Base-by-base conservation (phyloP, 495 filamentous ascomycete genomes). In the Aspergillus nidulans region DNA sequence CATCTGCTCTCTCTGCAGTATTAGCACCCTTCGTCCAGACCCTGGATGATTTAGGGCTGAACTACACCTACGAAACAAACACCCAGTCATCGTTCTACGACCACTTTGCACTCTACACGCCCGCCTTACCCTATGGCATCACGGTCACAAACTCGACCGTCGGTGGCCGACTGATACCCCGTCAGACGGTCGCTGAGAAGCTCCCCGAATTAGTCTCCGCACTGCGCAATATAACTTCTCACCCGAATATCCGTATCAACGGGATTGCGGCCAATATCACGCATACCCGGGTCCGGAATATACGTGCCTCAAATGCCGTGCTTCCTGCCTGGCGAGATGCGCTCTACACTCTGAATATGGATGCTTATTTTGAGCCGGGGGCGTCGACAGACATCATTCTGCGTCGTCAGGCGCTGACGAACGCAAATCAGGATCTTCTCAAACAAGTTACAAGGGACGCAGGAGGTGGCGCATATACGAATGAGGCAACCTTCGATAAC, bases 161-260 rank as follows among this genome's bases (percentile, higher is more conserved):
- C 48, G 81, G 81, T 15, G 80, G 81, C 9, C 72, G 84, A 3
- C 69, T 85, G 6, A 76, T 85, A 41, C 81, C 82, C 5, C 68
- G 69, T 15, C 38, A 55, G 15, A 63, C 76, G 0, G 69, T 79
- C 21, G 58, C 68, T 1, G 49, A 57, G 6, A 76, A 77, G 44
- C 23, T 32, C 21, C 5, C 20, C 2, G 25, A 15, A 0, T n/a
- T 53, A 4, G 34, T 53, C 2, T 2, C 20, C 5, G 39, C 39
- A 1, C 34, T 44, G 36, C 10, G 16, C 9, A 16, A 1, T 7
- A 34, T 44, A 77, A 69, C 59, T 6, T 3, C 16, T 3, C 58
- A 64, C 8, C 68, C 68, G 24, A 63, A 71, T 0, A 59, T 67
- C 26, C 59, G 67, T 2, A 69, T 76, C 34, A 74, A 77, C 6